Base-by-base conservation (phyloP, 805 yeast species). In the Grigorovia humatica region DNA sequence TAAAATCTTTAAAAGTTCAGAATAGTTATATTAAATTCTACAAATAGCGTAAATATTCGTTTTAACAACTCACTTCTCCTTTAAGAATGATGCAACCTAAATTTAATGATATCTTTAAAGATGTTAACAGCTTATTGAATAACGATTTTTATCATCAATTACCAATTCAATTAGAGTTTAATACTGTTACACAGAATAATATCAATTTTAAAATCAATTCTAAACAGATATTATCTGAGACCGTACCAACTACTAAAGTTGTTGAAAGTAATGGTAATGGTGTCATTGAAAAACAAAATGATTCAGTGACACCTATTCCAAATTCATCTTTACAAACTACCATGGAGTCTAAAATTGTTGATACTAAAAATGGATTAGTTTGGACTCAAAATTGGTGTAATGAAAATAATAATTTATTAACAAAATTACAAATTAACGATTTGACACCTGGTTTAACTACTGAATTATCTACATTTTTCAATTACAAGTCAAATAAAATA, bases 351-450 rank as follows among this genome's bases (percentile, higher is more conserved):
- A 88, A 87, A 77, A 88, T 84, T 78, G 74, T 87, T 56, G 99
- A 91, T 81, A 88, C 88, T 79, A 79, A 88, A 58, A 77, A 91
- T 57, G 97, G 97, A 58, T 76, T 93, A 68, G 82, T 96, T 60
- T 76, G 91, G 69, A 89, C 96, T 63, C 98, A 91, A 78, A 96
- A 96, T 70, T 91, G 98, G 97, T 83, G 89, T 77, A 88, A 95
- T 64, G 85, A 95, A 72, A 90, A 90, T 73, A 55, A 53, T 18
- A 79, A 85, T 58, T 77, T 93, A 69, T 85, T 82, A 78, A 87
- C 98, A 75, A 90, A 89, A 80, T 78, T 91, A 63, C 96, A 91
- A 78, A 78, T 93, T 67, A 79, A 83, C 55, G 95, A 90, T 72
- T 80, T 90, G 73, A 84, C 96, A 55, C 96, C 95, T 64, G 97